Evolutionary conservation across 2,329 filamentous ascomycete genomes (phyloP).

Genomic region (Allantophomopsis lycopodina): DNA sequence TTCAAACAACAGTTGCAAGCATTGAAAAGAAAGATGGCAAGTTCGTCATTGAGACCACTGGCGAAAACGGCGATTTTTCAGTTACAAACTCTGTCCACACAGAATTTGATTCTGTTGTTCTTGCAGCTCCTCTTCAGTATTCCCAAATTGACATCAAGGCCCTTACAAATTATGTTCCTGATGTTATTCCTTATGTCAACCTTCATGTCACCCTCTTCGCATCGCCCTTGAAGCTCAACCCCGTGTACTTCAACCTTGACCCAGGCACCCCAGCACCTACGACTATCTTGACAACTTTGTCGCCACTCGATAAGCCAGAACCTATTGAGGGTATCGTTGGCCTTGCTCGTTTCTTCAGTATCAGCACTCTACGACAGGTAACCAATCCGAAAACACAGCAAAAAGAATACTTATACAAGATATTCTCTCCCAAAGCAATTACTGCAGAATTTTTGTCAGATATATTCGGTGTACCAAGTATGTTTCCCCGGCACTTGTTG

Average conservation of each 20-base stretch:
- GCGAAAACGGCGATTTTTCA: constrained; percentile 3
- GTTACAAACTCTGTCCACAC: constrained; percentile 2
- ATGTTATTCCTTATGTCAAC: constrained; percentile 71
- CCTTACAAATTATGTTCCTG: constrained; percentile 57
- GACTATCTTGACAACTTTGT: constrained; percentile 72
- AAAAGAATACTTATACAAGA: constrained; percentile 48
- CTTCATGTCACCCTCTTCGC: constrained; percentile 86
- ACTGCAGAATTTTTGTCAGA: constrained; percentile 36
- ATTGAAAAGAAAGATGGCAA: constrained; percentile 37
- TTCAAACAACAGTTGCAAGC: constrained; percentile 54
- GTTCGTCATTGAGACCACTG: constrained; percentile 28
- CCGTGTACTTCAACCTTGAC: constrained; percentile 57
- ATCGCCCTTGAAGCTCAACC: constrained; percentile 58
- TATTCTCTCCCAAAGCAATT: constrained; percentile 43
- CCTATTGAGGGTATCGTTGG: constrained; percentile 47
- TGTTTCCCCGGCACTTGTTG: not conserved
- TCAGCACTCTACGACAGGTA: constrained; percentile 57
- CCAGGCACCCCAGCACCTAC: constrained; percentile 47
- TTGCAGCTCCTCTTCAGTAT: constrained; percentile 77
- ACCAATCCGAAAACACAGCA: constrained; percentile 42
- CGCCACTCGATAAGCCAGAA: constrained; percentile 30
- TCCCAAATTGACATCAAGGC: constrained; percentile 52
- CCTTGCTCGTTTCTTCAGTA: constrained; percentile 69
- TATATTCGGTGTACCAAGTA: constrained; percentile 28
- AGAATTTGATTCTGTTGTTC: constrained; percentile 64